Evolutionary conservation across 345 rosid species (phyloP), one percentile per base, ranked within the genome.

Genomic region (Acer saccharum): DNA sequence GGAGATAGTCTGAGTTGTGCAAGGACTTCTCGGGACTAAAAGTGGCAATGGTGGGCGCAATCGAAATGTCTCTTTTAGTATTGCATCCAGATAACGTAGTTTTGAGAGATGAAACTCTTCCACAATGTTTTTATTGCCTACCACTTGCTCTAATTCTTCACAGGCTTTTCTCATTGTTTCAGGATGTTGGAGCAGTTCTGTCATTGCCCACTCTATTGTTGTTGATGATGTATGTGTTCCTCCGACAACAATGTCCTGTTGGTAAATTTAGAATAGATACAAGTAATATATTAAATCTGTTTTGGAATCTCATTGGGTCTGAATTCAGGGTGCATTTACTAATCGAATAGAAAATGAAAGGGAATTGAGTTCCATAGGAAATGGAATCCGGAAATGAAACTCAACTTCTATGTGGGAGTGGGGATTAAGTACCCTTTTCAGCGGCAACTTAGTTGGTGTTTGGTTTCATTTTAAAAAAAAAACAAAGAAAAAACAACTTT

Each of bases 141-240:
- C 73, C 5, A 81, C 76, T 20, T 25, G 21, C 1, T 65, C 70
- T 29, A 78, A 27, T 44, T 81, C 84, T 32, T 74, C 52, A 6
- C 50, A 10, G 50, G 50, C 50, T 73, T 27, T 72, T 13, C 35
- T 62, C 78, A 73, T 54, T 68, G 67, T 68, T 39, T 68, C 41
- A 7, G 80, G 71, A 17, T 73, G 46, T 3, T 23, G 65, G 1
- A 81, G 27, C 18, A 81, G n/a, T 52, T 81, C 84, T 63, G 84
- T 23, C 75, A 77, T 73, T 20, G 72, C 77, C 78, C 84, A 81
- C 62, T 81, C 78, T 6, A 77, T 0, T 1, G 71, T 62, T 2
- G 67, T 68, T 17, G 74, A 63, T 25, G 74, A 23, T 18, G 84
- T 73, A 20, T 77, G 75, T 3, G 84, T 73, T 12, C 71, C 77